Conservation (phyloP, 306 rosid species). For the Dryas drummondii region DNA sequence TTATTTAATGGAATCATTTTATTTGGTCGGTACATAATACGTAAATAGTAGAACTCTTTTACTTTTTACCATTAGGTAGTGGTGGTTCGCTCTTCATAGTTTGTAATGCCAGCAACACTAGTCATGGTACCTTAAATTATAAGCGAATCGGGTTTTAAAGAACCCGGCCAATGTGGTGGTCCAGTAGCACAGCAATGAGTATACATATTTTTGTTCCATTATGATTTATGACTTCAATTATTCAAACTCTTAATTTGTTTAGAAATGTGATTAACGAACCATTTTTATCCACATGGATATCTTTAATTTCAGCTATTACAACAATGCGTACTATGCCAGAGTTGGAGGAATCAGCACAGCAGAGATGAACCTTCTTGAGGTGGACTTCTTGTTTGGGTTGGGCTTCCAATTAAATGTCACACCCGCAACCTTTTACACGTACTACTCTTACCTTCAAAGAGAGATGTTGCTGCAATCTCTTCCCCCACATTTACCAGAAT, state of each 20-base stretch:
- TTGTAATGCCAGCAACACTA: too few relatives aligned
- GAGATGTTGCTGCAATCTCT: conserved; percentile 61
- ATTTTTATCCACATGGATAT: not conserved
- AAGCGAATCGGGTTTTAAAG: too few relatives aligned
- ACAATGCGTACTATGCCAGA: conserved; percentile 92
- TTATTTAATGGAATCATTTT: too few relatives aligned
- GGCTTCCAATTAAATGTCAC: conserved; percentile 74
- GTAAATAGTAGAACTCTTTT: too few relatives aligned
- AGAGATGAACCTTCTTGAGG: conserved; percentile 82
- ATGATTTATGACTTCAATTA: not conserved
- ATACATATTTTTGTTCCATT: not conserved
- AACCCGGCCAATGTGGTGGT: not conserved
- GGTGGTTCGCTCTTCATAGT: too few relatives aligned
- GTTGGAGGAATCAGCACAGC: conserved; percentile 86
- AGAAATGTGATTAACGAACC: not conserved
- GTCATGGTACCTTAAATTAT: too few relatives aligned
- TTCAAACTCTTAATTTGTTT: not conserved
- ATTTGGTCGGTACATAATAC: too few relatives aligned
- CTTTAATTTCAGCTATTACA: conserved; percentile 57
- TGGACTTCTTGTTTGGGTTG: conserved; percentile 84
- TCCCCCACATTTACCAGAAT: conserved; percentile 40
- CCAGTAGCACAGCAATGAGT: not conserved
- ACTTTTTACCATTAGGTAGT: too few relatives aligned
- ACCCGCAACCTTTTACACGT: conserved; percentile 59
- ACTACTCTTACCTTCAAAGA: conserved; percentile 61